Percentiles rank a stretch among this genome's conserved stretches.
phyloP scores from a whole-genome alignment of 2,329 filamentous ascomycete species.

The Paracoccidioides brasiliensis region DNA sequence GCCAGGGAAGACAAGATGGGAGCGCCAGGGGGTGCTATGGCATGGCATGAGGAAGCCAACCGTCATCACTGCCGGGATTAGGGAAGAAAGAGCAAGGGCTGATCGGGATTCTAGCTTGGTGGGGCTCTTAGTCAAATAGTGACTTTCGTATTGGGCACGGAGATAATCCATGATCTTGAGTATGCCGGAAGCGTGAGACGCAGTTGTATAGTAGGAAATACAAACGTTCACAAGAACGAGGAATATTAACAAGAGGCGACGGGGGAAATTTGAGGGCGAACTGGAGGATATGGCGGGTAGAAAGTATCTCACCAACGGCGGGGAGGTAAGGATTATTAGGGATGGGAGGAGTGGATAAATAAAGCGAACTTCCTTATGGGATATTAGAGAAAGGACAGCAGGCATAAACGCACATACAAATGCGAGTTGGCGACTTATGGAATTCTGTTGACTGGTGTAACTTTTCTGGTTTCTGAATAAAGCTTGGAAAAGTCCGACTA shows the following conservation, averaged over 20 bases:
- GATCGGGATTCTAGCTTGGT: not conserved
- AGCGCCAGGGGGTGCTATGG: constrained; percentile 91
- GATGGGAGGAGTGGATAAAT: constrained; percentile 82
- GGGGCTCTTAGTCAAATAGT: constrained; percentile 13
- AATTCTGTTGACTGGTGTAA: constrained; percentile 9
- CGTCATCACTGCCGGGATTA: constrained; percentile 30
- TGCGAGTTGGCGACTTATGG: constrained; percentile 43
- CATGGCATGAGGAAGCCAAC: constrained; percentile 85
- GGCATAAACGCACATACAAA: constrained; percentile 48
- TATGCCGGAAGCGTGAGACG: constrained; percentile 69
- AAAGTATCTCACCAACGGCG: constrained; percentile 54
- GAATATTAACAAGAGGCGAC: constrained; percentile 40
- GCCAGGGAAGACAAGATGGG: constrained; percentile 61
- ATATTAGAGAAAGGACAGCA: constrained; percentile 57
- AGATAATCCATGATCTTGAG: constrained; percentile 62
- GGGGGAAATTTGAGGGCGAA: constrained; percentile 29
- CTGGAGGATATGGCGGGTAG: constrained; percentile 28
- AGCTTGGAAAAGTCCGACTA: constrained; percentile 49
- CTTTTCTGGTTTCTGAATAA: constrained; percentile 16
- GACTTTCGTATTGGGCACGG: constrained; percentile 54
- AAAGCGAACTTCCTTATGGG: constrained; percentile 96
- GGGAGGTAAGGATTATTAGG: constrained; percentile 69
- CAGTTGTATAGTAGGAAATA: constrained; percentile 60
- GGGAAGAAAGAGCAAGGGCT: constrained; percentile 5
- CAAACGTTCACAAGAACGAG: constrained; percentile 54